Base-by-base conservation (phyloP, 768 basidiomycete species). In the Suillus sp. region DNA sequence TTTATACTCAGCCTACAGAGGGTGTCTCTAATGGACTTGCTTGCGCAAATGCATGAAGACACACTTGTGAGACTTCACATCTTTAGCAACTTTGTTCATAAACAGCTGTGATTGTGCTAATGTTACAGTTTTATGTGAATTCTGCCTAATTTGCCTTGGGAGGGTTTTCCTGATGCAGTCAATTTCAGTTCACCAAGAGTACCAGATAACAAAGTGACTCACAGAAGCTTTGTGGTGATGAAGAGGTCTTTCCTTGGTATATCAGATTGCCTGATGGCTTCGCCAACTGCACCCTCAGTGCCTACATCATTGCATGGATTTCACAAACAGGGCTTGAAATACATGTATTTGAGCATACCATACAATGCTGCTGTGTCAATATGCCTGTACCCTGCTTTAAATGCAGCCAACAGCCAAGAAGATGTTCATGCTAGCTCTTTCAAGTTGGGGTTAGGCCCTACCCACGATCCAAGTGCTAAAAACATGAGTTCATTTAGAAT, bases 171-270 rank as follows among this genome's bases (percentile, higher is more conserved):
- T n/a, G n/a, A n/a, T n/a, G n/a, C n/a, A n/a, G n/a, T n/a, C n/a
- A n/a, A n/a, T n/a, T 56, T 22, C 47, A 47, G 25, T 40, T 34
- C 13, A 45, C 32, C 14, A 42, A 35, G 37, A 64, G 50, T 20
- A 30, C 50, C 14, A 25, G 25, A 18, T 42, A 30, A 22, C 37
- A 51, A 14, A 42, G 35, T 34, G 27, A 68, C 73, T 55, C 62
- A 76, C 77, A 78, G 74, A 38, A 84, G 72, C 67, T 85, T 85
- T 18, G 83, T 83, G 0, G 83, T 84, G 37, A 85, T 72, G 67
- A 81, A 84, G 30, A 84, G 68, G 43, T 84, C 76, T 34, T 80
- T 77, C 30, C 84, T 78, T 3, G 82, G 79, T 45, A 84, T 74
- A 3, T 82, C 83, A 20, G 81, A 84, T 11, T 74, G 79, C 47